Percentiles rank a stretch among this genome's conserved stretches.
These are phyloP conservation scores for Pilasporangium apinafurcum DNA, from an alignment of 352 stramenopile genomes.

Conservation along the genomic window DNA sequence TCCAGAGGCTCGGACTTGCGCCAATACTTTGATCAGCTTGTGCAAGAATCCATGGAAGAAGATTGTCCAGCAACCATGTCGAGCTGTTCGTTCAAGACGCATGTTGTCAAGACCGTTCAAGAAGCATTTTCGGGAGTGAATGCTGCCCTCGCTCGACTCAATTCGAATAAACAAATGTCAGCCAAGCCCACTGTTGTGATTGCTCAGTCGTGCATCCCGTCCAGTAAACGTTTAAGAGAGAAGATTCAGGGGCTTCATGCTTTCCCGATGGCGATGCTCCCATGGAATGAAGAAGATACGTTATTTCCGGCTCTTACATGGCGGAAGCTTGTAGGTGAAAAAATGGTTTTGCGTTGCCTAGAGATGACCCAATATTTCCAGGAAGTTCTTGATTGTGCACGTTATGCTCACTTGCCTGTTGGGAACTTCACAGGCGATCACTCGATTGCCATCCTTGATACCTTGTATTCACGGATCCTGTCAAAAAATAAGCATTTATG, in stretches of 20 bases:
- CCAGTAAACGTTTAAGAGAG: slow-evolving; percentile 54
- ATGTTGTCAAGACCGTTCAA: slow-evolving; percentile 74
- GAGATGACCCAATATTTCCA: slow-evolving; percentile 87
- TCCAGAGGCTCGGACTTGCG: slow-evolving; percentile 41
- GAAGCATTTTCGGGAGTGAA: slow-evolving; percentile 86
- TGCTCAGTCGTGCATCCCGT: slow-evolving; percentile 54
- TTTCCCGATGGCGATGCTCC: slow-evolving; percentile 90
- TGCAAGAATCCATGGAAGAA: slow-evolving; percentile 19
- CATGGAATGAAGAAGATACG: slow-evolving; percentile 71
- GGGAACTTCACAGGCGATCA: slow-evolving; percentile 93
- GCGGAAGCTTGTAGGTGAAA: slow-evolving; percentile 82
- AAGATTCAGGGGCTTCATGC: slow-evolving; percentile 88
- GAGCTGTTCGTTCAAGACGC: slow-evolving; percentile 46
- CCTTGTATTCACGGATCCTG: slow-evolving; percentile 90
- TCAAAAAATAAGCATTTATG: slow-evolving; percentile 92
- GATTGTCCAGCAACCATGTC: slow-evolving; percentile 28
- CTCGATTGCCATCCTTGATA: slow-evolving; percentile 90
- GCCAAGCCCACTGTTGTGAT: slow-evolving; percentile 87
- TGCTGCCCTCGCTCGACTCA: slow-evolving; percentile 72
- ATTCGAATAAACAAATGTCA: slow-evolving; percentile 74
- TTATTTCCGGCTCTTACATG: slow-evolving; percentile 91
- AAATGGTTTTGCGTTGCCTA: slow-evolving; percentile 68
- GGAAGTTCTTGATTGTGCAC: slow-evolving; percentile 80
- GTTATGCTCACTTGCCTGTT: slow-evolving; percentile 91
- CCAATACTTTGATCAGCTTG: slow-evolving; percentile 45